Conservation (phyloP, 805 yeast genomes). For the Cephaloascus fragrans region DNA sequence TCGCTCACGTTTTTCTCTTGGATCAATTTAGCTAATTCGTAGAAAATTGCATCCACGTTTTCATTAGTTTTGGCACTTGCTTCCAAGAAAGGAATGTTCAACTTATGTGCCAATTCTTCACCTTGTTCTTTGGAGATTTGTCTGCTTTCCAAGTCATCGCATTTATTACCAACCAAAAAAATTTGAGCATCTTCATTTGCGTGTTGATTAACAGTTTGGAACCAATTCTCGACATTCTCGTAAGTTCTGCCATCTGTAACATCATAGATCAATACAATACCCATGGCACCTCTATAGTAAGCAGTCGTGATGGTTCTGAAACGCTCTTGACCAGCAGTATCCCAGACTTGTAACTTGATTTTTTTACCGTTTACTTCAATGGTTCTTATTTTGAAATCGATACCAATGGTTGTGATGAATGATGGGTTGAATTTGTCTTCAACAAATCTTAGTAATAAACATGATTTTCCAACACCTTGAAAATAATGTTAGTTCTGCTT, state of each 20-base stretch:
- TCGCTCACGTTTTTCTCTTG: constrained; percentile 61
- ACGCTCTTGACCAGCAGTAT: constrained; percentile 96
- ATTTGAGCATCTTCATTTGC: constrained; percentile 95
- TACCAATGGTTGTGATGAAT: constrained; percentile 95
- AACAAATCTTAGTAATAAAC: constrained; percentile 84
- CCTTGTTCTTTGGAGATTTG: constrained; percentile 89
- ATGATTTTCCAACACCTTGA: constrained; percentile 74
- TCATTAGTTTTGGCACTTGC: constrained; percentile 92
- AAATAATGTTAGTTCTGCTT: neutral
- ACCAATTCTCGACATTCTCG: constrained; percentile 91
- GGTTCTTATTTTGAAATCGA: constrained; percentile 95
- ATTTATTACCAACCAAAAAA: constrained; percentile 91
- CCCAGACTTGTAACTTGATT: constrained; percentile 94
- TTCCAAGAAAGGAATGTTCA: constrained; percentile 87
- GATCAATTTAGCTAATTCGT: constrained; percentile 77
- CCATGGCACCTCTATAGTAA: constrained; percentile 85
- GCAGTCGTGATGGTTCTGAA: constrained; percentile 93
- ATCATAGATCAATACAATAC: constrained; percentile 75
- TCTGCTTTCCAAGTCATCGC: constrained; percentile 82
- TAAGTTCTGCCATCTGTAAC: constrained; percentile 87
- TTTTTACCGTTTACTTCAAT: constrained; percentile 88
- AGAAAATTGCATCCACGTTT: constrained; percentile 87
- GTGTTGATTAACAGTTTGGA: constrained; percentile 89
- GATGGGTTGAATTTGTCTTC: constrained; percentile 96
- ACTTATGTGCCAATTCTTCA: constrained; percentile 73